A percentile compares a stretch with the other conserved stretches of the same genome.
Conservation (phyloP, 352 stramenopile species). For the Plasmopara viticola region DNA sequence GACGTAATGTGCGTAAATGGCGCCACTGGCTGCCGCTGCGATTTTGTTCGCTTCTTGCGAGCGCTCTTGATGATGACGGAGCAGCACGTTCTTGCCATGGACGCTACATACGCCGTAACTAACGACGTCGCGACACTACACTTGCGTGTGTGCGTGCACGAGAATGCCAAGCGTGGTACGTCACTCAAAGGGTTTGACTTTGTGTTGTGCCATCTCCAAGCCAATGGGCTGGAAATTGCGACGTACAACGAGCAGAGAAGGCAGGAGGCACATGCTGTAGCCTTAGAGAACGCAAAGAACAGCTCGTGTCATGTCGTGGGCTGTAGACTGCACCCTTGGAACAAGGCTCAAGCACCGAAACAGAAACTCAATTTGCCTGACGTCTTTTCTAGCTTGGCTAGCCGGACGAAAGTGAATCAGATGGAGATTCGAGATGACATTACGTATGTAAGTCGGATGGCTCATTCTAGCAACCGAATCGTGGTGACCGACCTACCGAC, state of each 20-base stretch:
- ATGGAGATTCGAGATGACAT: conserved; percentile 66
- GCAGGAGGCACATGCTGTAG: conserved; percentile 9
- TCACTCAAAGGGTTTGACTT: conserved; percentile 55
- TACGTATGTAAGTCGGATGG: conserved; percentile 56
- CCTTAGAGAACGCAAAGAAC: conserved; percentile 28
- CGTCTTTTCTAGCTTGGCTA: conserved; percentile 62
- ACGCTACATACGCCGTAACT: conserved; percentile 41
- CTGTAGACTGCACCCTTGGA: conserved; percentile 41
- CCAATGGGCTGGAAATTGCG: conserved; percentile 31
- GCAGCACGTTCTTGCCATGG: conserved; percentile 27
- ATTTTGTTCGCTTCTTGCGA: conserved; percentile 42
- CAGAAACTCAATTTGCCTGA: conserved; percentile 49
- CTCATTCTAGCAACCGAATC: conserved; percentile 23
- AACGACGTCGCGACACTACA: conserved; percentile 40
- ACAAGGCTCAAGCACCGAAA: conserved; percentile 6
- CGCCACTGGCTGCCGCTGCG: conserved; percentile 32
- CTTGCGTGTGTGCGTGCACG: conserved; percentile 38
- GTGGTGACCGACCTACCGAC: conserved; percentile 64
- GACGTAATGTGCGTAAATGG: conserved; percentile 44
- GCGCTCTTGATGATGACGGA: conserved; percentile 41
- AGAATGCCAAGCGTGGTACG: conserved; percentile 16
- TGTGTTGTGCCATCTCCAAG: conserved; percentile 52
- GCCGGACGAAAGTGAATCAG: conserved; percentile 44
- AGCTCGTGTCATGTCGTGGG: conserved; percentile 64
- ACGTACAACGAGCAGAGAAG: conserved; percentile 11